Conservation (phyloP, 2,329 filamentous ascomycete genomes). For the Curvularia hawaiiensis region DNA sequence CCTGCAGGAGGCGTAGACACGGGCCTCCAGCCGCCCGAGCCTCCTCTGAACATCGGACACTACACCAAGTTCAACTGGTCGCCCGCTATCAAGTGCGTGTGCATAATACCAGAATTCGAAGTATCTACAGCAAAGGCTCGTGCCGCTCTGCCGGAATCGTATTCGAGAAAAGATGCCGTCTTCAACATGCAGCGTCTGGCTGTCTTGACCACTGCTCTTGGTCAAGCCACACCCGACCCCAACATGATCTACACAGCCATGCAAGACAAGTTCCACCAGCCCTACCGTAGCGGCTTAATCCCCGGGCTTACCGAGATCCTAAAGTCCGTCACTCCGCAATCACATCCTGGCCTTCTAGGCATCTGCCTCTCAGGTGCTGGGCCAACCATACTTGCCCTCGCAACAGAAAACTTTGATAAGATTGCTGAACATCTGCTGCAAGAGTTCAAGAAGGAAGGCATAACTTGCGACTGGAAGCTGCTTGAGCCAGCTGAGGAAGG, state of each 20-base stretch:
- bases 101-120: slow-evolving; percentile 94
- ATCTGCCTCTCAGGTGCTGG: slow-evolving; percentile 95
- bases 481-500: slow-evolving; percentile 83
- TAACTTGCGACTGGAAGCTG: slow-evolving; percentile 84
- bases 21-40: slow-evolving; percentile 81
- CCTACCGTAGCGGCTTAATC: slow-evolving; percentile 89
- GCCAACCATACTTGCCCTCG: slow-evolving; percentile 91
- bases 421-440: slow-evolving; percentile 82
- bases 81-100: slow-evolving; percentile 92
- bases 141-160: slow-evolving; percentile 79
- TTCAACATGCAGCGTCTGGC: slow-evolving; percentile 97
- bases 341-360: slow-evolving; percentile 85
- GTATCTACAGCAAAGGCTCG: slow-evolving; percentile 93
- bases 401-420: slow-evolving; percentile 84
- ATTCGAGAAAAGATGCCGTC: slow-evolving; percentile 82
- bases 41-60: slow-evolving; percentile 91
- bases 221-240: slow-evolving; percentile 86
- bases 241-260: slow-evolving; percentile 96
- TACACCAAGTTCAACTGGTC: slow-evolving; percentile 97
- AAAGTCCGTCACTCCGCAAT: slow-evolving; percentile 84
- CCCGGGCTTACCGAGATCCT: slow-evolving; percentile 91
- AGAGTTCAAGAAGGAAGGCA: slow-evolving; percentile 72
- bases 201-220: slow-evolving; percentile 85
- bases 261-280: slow-evolving; percentile 98
- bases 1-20: slow-evolving; percentile 92